phyloP scores from a whole-genome alignment of 2,329 filamentous ascomycete genomes.

The Sarocladium kiliense region DNA sequence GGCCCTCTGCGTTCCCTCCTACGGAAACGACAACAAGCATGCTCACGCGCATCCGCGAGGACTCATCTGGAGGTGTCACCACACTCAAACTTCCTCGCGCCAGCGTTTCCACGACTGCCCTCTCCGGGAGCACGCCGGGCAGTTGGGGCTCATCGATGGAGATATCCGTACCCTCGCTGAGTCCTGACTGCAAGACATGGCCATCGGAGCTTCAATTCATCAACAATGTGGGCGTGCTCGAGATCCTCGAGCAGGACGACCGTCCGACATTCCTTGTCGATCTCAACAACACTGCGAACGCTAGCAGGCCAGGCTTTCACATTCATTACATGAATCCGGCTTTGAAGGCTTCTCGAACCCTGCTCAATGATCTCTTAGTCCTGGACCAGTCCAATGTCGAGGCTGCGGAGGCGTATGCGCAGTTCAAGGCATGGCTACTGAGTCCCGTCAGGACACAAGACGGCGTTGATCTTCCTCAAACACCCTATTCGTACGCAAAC shows the following conservation, averaged over 20 bases:
- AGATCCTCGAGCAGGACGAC: conserved; percentile 71
- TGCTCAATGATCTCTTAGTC: conserved; percentile 39
- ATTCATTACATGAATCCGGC: conserved; percentile 66
- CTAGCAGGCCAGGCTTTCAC: conserved; percentile 46
- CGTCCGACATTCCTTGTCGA: conserved; percentile 74
- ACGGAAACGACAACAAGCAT: conserved; percentile 41
- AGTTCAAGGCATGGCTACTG: conserved; percentile 67
- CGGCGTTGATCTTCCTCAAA: conserved; percentile 45
- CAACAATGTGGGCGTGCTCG: conserved; percentile 54
- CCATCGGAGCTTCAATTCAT: conserved; percentile 7
- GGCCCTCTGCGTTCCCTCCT: conserved; percentile 31
- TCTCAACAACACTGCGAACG: conserved; percentile 52
- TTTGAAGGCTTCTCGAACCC: not conserved
- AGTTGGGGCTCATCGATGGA: conserved; percentile 51
- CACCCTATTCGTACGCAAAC: conserved; percentile 56
- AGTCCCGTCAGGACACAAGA: conserved; percentile 48
- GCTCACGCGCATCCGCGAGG: conserved; percentile 40
- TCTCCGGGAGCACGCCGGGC: conserved; percentile 45
- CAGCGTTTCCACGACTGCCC: conserved; percentile 42
- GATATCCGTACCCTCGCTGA: conserved; percentile 43
- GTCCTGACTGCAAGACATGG: conserved; percentile 35
- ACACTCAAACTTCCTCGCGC: conserved; percentile 52
- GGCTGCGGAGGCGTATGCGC: conserved; percentile 44
- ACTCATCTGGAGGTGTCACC: conserved; percentile 39
- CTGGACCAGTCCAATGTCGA: conserved; percentile 39